A percentile compares a stretch with the other conserved stretches of the same genome.
These are phyloP conservation scores for Cordyceps cicadae DNA, from an alignment of 2,329 filamentous ascomycete species.

Conservation along the genomic window DNA sequence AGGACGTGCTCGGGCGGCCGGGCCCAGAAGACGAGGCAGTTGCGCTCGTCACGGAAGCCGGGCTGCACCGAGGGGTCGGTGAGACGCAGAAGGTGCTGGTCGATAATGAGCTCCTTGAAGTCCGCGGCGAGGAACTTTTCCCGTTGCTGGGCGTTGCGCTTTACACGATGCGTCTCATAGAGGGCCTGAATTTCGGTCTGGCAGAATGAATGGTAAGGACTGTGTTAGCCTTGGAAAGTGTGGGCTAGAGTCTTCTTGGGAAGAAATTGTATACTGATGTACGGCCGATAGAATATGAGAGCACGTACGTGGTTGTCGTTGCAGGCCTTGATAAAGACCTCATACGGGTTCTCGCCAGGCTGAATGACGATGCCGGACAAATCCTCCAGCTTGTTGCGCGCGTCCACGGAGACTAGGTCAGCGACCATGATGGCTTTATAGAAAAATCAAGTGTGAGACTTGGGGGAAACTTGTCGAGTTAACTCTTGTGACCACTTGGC, in stretches of 20 bases:
- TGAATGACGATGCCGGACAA: constrained; percentile 42
- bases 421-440: constrained; percentile 11
- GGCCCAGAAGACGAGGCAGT: constrained; percentile 85
- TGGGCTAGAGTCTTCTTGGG: too few relatives aligned
- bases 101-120: constrained; percentile 65
- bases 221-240: not conserved
- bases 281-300: not conserved
- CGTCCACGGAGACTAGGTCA: constrained; percentile 31
- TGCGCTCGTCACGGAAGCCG: constrained; percentile 63
- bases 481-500: not conserved
- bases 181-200: constrained; percentile 60
- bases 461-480: not conserved
- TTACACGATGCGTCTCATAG: constrained; percentile 66
- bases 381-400: constrained; percentile 45
- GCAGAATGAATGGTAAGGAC: not conserved
- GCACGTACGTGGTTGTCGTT: constrained; percentile 54
- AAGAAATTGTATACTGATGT: not conserved
- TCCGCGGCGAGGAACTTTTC: constrained; percentile 60
- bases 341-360: constrained; percentile 64
- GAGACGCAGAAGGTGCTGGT: constrained; percentile 65
- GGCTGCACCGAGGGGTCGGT: constrained; percentile 55
- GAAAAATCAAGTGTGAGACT: not conserved
- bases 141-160: constrained; percentile 68
- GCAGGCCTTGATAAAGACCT: constrained; percentile 62
- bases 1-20: constrained; percentile 67